Evolutionary conservation across 2,329 filamentous ascomycete species (phyloP), one percentile per base, ranked within the genome.

Genomic region (Cladophialophora yegresii): DNA sequence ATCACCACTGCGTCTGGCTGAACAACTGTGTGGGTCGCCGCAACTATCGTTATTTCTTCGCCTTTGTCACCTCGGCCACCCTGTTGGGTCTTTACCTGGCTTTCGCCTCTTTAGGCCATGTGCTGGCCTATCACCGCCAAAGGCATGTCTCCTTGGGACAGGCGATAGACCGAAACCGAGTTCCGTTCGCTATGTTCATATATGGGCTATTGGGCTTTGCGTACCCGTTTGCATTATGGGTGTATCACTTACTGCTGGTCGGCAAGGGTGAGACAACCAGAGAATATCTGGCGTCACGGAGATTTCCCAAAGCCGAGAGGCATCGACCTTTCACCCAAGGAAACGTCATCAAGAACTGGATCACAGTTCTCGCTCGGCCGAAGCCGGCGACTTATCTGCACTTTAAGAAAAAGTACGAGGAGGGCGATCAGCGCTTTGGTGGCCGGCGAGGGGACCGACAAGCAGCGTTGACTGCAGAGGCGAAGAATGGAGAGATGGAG

Each of bases 1-100:
- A 99, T 74, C 95, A 99, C 74, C 95, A 99, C 78, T 99, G 95
- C 73, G 93, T 98, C 16, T 99, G 95, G 95, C 85, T 99, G 68
- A 99, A 99, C 79, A 99, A 99, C 76, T 99, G 95, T 72, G 89
- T 99, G 56, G 95, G 95, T 50, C 89, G 93, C 70, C 91, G 95
- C 72, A 99, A 99, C 79, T 99, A 99, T 79, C 91, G 95, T 68
- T 98, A 93, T 77, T 99, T 99, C 78, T 97, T 98, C 76, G 85
- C 90, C 10, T 99, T 97, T 77, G 88, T 99, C 69, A 87, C 86
- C 60, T 87, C 89, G 13, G 87, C 86, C n/a, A 92, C 91, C 0
- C 70, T 97, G 36, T 83, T 97, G 20, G 85, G 88, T 0, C 74
- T 92, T 16, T 93, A 90, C 72, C 83, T 98, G 53, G 81, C 95